Evolutionary conservation across 2,329 filamentous ascomycete genomes (phyloP), one percentile per base, ranked within the genome.

Genomic region (Orbilia ellipsospora): DNA sequence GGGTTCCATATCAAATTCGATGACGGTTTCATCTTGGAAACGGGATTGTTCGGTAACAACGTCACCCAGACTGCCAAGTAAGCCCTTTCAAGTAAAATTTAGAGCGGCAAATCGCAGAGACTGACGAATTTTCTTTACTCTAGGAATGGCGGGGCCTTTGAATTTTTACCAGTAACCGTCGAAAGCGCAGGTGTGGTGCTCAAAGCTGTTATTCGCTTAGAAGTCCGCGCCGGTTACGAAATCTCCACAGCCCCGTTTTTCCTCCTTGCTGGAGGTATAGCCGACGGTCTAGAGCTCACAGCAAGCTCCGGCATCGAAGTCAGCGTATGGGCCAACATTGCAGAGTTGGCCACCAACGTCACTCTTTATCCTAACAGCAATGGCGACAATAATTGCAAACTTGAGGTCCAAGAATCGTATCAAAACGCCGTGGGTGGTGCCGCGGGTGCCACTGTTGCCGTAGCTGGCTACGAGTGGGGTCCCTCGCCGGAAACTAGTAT

Each of bases 1-100:
- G 87, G 87, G 0, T 85, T 89, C 31, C 87, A 89, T 77, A 82
- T 88, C 62, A 83, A 84, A 59, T 80, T 88, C 0, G 84, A 88
- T 2, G 85, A 88, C 51, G 84, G 84, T 0, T 78, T 87, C 0
- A 79, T 80, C 0, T 81, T 88, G 20, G 81, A 85, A 0, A 82
- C 89, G 8, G 81, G 83, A 0, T 78, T 89, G 28, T 88, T 89
- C 56, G 82, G 83, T 23, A 80, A 84, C 3, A 82, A 86, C 7
- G 82, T 88, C 0, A 85, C 86, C 0, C 81, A 82, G 1, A 81
- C 88, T 6, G 82, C 80, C 2, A 83, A 87, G 86, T 87, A 81
- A 83, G 86, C 81, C 6, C 18, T n/a, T 18, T 15, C 48, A 36
- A 31, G 13, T 8, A 10, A 23, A 31, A 23, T 36, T 15, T n/a